These are phyloP conservation scores for Musa beccarii DNA, from an alignment of 176 grass and related monocot genomes.

Conservation along the genomic window DNA sequence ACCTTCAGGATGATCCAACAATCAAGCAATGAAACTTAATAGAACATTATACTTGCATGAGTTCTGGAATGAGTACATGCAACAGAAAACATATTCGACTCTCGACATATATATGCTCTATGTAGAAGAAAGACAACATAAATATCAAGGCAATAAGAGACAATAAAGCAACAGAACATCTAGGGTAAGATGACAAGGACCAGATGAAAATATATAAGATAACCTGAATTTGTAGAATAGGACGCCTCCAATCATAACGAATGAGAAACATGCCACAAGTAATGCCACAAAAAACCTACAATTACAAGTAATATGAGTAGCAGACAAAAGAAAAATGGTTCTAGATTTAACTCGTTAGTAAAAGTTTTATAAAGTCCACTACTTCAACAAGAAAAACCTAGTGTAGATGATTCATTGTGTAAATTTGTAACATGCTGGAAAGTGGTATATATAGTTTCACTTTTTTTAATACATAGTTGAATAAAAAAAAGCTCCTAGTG, in stretches of 20 bases:
- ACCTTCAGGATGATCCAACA: not conserved
- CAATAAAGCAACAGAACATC: not conserved
- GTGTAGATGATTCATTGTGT: too few relatives aligned
- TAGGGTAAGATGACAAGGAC: not conserved
- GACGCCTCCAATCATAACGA: constrained; percentile 80
- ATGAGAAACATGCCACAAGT: constrained; percentile 65
- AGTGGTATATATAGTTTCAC: too few relatives aligned
- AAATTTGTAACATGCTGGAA: too few relatives aligned
- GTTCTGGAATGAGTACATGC: too few relatives aligned
- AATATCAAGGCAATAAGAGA: not conserved
- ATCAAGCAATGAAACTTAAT: not conserved
- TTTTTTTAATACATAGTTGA: too few relatives aligned
- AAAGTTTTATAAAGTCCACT: not conserved
- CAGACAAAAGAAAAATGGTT: not conserved
- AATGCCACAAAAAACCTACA: constrained; percentile 70
- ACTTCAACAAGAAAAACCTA: constrained; percentile 1
- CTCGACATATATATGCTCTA: too few relatives aligned
- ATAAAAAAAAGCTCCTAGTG: too few relatives aligned
- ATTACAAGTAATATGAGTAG: not conserved
- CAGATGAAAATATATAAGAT: constrained; percentile 9
- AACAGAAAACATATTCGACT: too few relatives aligned
- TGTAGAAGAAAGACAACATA: not conserved
- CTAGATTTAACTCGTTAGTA: not conserved
- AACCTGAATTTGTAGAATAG: constrained; percentile 93
- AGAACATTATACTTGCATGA: too few relatives aligned